Conservation (phyloP, 192 early-diverging fungal species). For the Lunasporangiospora selenospora region DNA sequence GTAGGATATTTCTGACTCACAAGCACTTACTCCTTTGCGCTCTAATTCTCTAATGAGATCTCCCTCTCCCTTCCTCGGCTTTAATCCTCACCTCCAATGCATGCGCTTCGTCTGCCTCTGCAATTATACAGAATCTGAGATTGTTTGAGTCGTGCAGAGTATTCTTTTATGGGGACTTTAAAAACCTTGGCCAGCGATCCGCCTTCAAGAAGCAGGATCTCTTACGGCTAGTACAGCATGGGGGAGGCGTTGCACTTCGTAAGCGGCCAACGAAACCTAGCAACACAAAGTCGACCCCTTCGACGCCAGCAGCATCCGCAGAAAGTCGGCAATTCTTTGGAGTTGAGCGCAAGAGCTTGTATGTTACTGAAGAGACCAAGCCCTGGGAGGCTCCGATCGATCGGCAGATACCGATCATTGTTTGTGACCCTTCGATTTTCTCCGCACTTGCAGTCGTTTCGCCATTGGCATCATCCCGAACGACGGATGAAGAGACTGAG, state of each 20-base stretch:
- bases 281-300: background rate
- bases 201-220: slow-evolving; percentile 20
- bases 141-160: slow-evolving; percentile 21
- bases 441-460: too few relatives aligned
- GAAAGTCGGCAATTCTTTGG: background rate
- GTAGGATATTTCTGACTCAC: too few relatives aligned
- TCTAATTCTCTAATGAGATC: too few relatives aligned
- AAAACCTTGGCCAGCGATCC: background rate
- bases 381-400: slow-evolving; percentile 23
- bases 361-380: slow-evolving; percentile 13
- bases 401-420: slow-evolving; percentile 13
- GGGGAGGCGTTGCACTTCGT: slow-evolving; percentile 4
- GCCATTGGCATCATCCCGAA: background rate
- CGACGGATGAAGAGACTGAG: too few relatives aligned
- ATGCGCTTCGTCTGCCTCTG: too few relatives aligned
- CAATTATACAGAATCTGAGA: slow-evolving; percentile 8
- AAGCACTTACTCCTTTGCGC: too few relatives aligned
- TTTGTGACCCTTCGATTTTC: slow-evolving; percentile 16
- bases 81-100: too few relatives aligned
- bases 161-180: slow-evolving; percentile 35
- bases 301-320: background rate
- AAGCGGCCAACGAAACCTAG: slow-evolving; percentile 4
- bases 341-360: background rate
- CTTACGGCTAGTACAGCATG: slow-evolving; percentile 12
- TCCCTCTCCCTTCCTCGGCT: too few relatives aligned